Percentiles rank a stretch among this genome's conserved stretches.
Evolutionary conservation across 73 alveolate species (phyloP).

Genomic region (Durusdinium trenchii): DNA sequence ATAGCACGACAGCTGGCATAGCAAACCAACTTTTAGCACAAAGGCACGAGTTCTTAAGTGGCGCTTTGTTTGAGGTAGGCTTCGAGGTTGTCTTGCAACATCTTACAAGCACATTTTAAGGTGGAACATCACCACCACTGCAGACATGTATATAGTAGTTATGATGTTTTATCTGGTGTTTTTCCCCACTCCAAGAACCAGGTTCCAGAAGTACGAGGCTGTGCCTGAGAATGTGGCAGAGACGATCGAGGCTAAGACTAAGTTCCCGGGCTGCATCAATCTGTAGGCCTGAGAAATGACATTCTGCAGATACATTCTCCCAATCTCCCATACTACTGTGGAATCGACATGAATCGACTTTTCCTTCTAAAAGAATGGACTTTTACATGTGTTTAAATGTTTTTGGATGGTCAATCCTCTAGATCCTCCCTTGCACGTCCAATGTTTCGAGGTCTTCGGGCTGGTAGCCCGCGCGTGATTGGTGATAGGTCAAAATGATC

Average conservation of each 20-base stretch:
- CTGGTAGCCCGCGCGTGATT: too few species aligned
- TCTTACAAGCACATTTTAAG: neutral
- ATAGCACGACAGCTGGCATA: neutral
- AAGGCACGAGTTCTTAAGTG: neutral
- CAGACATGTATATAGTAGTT: neutral
- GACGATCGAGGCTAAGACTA: slow-evolving; percentile 46
- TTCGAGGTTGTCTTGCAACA: neutral
- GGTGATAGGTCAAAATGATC: too few species aligned
- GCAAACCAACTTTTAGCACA: neutral
- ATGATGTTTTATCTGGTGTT: neutral
- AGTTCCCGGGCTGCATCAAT: neutral
- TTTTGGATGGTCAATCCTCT: too few species aligned
- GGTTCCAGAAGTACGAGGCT: slow-evolving; percentile 79
- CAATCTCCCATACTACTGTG: too few species aligned
- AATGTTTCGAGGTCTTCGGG: too few species aligned
- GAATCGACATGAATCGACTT: too few species aligned
- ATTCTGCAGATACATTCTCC: neutral
- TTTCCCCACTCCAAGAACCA: too few species aligned
- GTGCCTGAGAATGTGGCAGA: slow-evolving; percentile 86
- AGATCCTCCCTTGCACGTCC: too few species aligned
- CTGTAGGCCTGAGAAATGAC: neutral
- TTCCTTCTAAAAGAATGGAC: too few species aligned
- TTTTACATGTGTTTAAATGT: too few species aligned
- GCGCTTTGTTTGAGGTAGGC: neutral
- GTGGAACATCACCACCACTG: neutral